A percentile compares a stretch with the other conserved stretches of the same genome.
Evolutionary conservation across 164 flowering plant genomes (phyloP).

Genomic region (Chimonanthus salicifolius): DNA sequence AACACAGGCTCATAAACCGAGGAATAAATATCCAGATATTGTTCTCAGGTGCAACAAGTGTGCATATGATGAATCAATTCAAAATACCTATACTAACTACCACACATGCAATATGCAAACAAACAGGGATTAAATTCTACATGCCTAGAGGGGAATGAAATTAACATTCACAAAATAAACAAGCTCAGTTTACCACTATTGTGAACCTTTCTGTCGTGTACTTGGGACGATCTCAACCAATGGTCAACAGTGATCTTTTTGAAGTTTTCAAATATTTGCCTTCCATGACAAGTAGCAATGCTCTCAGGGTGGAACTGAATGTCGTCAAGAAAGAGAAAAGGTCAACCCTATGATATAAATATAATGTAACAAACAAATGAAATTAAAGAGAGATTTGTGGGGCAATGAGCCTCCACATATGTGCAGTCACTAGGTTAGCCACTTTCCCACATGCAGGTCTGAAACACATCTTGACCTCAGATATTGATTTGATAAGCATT

Average conservation of each 20-base stretch:
- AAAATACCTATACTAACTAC: too few relatives aligned
- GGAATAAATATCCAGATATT: neutral
- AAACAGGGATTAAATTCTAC: neutral
- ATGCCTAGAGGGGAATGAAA: neutral
- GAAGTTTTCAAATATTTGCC: conserved; percentile 76
- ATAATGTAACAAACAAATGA: conserved; percentile 2
- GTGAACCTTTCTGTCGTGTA: conserved; percentile 29
- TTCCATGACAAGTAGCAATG: conserved; percentile 78
- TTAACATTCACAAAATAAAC: conserved; percentile 6
- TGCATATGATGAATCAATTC: neutral
- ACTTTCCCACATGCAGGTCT: neutral
- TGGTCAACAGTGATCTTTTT: conserved; percentile 71
- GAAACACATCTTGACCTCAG: neutral
- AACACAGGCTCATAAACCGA: neutral
- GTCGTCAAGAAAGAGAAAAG: neutral
- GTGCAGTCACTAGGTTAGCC: neutral
- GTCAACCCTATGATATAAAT: neutral
- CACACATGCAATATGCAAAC: neutral
- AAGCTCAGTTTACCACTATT: conserved; percentile 45
- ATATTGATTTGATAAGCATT: neutral
- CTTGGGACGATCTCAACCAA: conserved; percentile 41
- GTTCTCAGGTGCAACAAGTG: neutral
- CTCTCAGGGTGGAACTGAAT: conserved; percentile 98
- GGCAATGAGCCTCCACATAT: neutral
- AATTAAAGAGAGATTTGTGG: neutral